Evolutionary conservation across 1,284 basidiomycete genomes (phyloP).

Genomic region (Austroboletus niveus): DNA sequence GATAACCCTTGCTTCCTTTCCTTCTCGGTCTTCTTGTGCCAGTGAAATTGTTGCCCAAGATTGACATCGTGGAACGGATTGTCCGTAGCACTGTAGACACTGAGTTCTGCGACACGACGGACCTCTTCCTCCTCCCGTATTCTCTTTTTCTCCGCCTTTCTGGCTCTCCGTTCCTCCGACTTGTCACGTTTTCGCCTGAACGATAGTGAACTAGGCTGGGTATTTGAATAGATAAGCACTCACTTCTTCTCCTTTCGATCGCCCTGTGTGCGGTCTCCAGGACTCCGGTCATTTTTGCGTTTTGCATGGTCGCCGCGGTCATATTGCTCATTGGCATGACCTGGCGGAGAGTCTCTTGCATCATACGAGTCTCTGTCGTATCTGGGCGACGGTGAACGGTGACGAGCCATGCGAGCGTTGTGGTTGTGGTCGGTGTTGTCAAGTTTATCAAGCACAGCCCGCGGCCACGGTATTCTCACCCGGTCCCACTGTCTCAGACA

Average conservation of each 20-base stretch:
- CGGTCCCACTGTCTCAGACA: not conserved
- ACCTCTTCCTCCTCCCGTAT: constrained; percentile 84
- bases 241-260: constrained; percentile 63
- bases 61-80: constrained; percentile 99
- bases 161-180: constrained; percentile 71
- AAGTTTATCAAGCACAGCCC: constrained; percentile 4
- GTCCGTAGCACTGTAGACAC: constrained; percentile 90
- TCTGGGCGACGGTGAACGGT: constrained; percentile 46
- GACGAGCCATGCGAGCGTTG: constrained; percentile 30
- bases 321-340: constrained; percentile 38
- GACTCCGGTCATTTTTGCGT: constrained; percentile 45
- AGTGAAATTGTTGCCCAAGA: constrained; percentile 91
- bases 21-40: constrained; percentile 98
- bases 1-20: constrained; percentile 88
- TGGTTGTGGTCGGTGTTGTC: not conserved
- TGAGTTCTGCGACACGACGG: constrained; percentile 83
- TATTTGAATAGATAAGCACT: constrained; percentile 21
- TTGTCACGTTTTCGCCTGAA: constrained; percentile 75
- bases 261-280: constrained; percentile 39
- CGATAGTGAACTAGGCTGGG: constrained; percentile 11
- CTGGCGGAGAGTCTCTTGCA: constrained; percentile 37
- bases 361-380: constrained; percentile 33
- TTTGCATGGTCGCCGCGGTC: constrained; percentile 37
- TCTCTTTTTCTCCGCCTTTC: constrained; percentile 81
- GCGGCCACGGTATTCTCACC: not conserved